These are phyloP conservation scores for Blastobotrys terrestris DNA, from an alignment of 805 yeast species.

Conservation along the genomic window DNA sequence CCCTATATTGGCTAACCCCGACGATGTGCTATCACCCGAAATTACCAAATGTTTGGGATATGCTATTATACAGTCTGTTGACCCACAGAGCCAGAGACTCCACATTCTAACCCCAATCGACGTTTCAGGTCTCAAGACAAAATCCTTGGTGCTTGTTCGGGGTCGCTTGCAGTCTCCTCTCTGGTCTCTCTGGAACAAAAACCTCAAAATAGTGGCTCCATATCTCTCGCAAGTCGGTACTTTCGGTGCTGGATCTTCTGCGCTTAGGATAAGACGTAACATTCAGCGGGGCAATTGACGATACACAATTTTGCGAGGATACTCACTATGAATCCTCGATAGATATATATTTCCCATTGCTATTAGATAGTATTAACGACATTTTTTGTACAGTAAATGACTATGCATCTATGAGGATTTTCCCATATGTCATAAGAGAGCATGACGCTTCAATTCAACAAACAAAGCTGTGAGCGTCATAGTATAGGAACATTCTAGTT, in stretches of 20 bases:
- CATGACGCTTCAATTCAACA: too few relatives aligned
- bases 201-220: conserved; percentile 31
- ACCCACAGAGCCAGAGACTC: conserved; percentile 34
- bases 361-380: too few relatives aligned
- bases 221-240: conserved; percentile 35
- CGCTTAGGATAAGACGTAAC: conserved; percentile 54
- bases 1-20: conserved; percentile 3
- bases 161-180: conserved; percentile 65
- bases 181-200: conserved; percentile 42
- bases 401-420: too few relatives aligned
- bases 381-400: too few relatives aligned
- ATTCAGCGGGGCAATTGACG: conserved; percentile 29
- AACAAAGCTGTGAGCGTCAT: too few relatives aligned
- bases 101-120: conserved; percentile 48
- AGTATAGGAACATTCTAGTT: too few relatives aligned
- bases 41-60: conserved; percentile 41
- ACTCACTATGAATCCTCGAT: too few relatives aligned
- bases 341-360: too few relatives aligned
- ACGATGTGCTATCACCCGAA: conserved; percentile 8
- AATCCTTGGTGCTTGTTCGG: conserved; percentile 43
- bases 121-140: conserved; percentile 19
- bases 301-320: too few relatives aligned
- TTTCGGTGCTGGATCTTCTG: conserved; percentile 41
- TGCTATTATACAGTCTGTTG: conserved; percentile 63
- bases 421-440: too few relatives aligned